These are phyloP conservation scores for Sistotremastrum suecicum DNA, from an alignment of 768 basidiomycete species.

Conservation along the genomic window DNA sequence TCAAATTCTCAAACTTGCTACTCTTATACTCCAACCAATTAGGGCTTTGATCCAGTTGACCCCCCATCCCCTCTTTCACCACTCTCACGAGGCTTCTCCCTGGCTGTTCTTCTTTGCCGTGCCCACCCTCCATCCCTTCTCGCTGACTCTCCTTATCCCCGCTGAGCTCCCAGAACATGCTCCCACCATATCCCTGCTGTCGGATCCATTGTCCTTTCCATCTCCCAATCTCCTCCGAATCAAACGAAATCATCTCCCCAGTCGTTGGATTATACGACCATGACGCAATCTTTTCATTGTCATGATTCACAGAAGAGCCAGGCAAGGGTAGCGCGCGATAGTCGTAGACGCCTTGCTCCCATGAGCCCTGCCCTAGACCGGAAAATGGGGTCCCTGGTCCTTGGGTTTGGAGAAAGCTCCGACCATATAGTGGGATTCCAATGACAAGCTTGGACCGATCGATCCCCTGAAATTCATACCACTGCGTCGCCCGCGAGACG, in stretches of 20 bases:
- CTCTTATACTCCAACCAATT: conserved; percentile 78
- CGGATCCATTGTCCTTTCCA: conserved; percentile 76
- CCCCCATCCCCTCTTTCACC: conserved; percentile 69
- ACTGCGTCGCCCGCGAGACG: conserved; percentile 48
- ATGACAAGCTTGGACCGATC: conserved; percentile 68
- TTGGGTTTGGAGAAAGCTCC: conserved; percentile 73
- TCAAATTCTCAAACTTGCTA: conserved; percentile 72
- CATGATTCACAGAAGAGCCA: conserved; percentile 48
- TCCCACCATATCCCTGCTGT: conserved; percentile 66
- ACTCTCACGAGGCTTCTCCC: conserved; percentile 58
- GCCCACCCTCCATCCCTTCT: conserved; percentile 61
- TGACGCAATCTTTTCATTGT: conserved; percentile 57
- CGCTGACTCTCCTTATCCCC: conserved; percentile 65
- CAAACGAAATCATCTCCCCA: conserved; percentile 75
- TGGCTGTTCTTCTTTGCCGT: conserved; percentile 59
- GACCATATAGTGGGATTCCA: conserved; percentile 88
- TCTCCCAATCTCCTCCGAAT: conserved; percentile 49
- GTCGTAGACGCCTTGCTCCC: conserved; percentile 89
- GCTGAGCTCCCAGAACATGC: conserved; percentile 91
- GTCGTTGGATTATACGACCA: conserved; percentile 69
- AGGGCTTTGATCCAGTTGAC: conserved; percentile 40
- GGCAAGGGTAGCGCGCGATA: conserved; percentile 81
- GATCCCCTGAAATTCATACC: conserved; percentile 62
- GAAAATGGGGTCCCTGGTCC: conserved; percentile 72
- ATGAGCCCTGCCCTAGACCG: conserved; percentile 76